Percentiles rank a stretch among this genome's conserved stretches.
Evolutionary conservation across 352 stramenopile species (phyloP).

Genomic region (Phytophthora agathidicida): DNA sequence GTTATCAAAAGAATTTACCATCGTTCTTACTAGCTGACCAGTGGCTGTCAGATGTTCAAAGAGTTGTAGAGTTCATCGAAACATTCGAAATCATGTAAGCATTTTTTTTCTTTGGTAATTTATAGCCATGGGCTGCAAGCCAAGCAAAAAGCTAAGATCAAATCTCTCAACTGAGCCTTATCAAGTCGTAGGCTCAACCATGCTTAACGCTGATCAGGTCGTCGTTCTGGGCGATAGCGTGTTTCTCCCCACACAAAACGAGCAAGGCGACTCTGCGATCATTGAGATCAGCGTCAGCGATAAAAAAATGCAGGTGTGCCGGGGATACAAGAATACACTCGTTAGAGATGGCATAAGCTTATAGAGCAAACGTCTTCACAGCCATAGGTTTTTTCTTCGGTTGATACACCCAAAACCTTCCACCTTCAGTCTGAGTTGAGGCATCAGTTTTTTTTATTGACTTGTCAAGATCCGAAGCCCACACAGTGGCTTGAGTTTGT

Average conservation of each 20-base stretch:
- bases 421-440: slow-evolving; percentile 18
- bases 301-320: slow-evolving; percentile 17
- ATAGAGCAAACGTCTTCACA: slow-evolving; percentile 21
- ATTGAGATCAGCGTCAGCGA: slow-evolving; percentile 16
- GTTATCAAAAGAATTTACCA: too few species aligned
- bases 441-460: slow-evolving; percentile 9
- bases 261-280: slow-evolving; percentile 10
- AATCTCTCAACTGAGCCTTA: slow-evolving; percentile 8
- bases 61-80: not conserved
- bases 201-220: slow-evolving; percentile 3
- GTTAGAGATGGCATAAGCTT: slow-evolving; percentile 14
- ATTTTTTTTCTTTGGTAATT: slow-evolving; percentile 17
- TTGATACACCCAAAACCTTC: slow-evolving; percentile 17
- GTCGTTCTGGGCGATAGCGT: slow-evolving; percentile 6
- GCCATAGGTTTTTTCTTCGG: slow-evolving; percentile 16
- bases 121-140: slow-evolving; percentile 19
- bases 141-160: slow-evolving; percentile 18
- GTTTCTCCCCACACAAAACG: slow-evolving; percentile 5
- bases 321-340: slow-evolving; percentile 2
- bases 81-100: not conserved
- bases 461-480: slow-evolving; percentile 16
- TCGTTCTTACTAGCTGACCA: too few species aligned
- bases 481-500: too few species aligned
- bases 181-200: slow-evolving; percentile 9
- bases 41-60: not conserved